Evolutionary conservation across 371 early-diverging fungal genomes (phyloP).

Genomic region (Mortierella sp.): DNA sequence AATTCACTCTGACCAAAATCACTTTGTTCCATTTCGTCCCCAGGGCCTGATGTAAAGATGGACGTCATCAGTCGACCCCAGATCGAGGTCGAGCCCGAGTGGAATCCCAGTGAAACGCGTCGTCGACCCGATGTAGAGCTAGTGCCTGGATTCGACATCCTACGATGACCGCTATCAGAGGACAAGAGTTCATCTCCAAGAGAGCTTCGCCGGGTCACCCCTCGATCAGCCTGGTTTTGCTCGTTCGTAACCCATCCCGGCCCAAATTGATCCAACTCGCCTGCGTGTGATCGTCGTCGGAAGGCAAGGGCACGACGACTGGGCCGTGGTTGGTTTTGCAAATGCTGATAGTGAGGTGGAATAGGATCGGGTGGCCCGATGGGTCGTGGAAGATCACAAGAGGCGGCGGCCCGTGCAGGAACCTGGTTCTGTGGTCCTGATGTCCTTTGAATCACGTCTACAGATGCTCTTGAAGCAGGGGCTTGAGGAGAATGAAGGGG

Average conservation of each 20-base stretch:
- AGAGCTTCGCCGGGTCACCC: too few relatives aligned
- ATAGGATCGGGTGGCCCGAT: conserved; percentile 52
- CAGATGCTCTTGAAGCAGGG: conserved; percentile 13
- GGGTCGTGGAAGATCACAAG: conserved; percentile 28
- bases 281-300: conserved; percentile 41
- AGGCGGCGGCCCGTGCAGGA: conserved; percentile 7
- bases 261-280: conserved; percentile 36
- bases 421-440: background rate
- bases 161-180: too few relatives aligned
- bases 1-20: too few relatives aligned
- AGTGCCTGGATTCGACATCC: too few relatives aligned
- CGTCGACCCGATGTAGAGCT: conserved; percentile 7
- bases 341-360: conserved; percentile 45
- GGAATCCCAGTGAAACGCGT: conserved; percentile 25
- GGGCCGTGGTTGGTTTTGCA: conserved; percentile 31
- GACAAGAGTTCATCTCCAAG: too few relatives aligned
- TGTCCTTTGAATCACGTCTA: conserved; percentile 9
- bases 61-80: conserved; percentile 45
- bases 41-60: conserved; percentile 24
- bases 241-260: conserved; percentile 34
- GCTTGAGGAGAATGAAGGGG: background rate
- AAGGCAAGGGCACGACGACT: conserved; percentile 11
- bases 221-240: too few relatives aligned
- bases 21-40: conserved; percentile 6
- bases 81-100: conserved; percentile 23